Evolutionary conservation across 306 rosid genomes (phyloP).

Genomic region (Cicer arietinum): DNA sequence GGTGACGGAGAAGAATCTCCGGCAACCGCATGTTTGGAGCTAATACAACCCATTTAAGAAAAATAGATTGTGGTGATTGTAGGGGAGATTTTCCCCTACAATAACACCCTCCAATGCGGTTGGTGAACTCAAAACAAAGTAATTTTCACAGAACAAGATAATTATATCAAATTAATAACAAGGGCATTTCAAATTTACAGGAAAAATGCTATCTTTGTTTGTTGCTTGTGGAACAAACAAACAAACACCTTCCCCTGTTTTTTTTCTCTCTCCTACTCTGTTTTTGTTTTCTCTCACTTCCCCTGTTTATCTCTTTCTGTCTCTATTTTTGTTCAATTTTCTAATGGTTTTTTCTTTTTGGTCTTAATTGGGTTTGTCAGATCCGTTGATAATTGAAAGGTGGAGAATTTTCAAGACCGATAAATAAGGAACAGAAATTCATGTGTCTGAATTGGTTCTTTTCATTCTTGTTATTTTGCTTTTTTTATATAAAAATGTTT

Average conservation of each 20-base stretch:
- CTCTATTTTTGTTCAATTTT: slow-evolving; percentile 5
- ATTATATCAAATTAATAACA: slow-evolving; percentile 35
- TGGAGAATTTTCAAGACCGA: slow-evolving; percentile 49
- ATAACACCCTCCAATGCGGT: slow-evolving; percentile 53
- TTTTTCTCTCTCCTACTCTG: slow-evolving; percentile 31
- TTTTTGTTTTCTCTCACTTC: slow-evolving; percentile 19
- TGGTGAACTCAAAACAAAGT: slow-evolving; percentile 13
- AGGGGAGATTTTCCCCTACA: slow-evolving; percentile 59
- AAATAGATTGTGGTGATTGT: slow-evolving; percentile 52
- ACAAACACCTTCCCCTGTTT: slow-evolving; percentile 2
- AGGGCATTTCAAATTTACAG: slow-evolving; percentile 26
- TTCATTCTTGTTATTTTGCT: not conserved
- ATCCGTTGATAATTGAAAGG: slow-evolving; percentile 49
- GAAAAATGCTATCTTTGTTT: slow-evolving; percentile 10
- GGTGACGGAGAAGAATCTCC: slow-evolving; percentile 14
- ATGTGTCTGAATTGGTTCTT: slow-evolving; percentile 61
- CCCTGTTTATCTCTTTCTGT: slow-evolving; percentile 35
- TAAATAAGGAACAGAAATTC: slow-evolving; percentile 55
- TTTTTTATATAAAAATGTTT: not conserved
- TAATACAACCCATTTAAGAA: slow-evolving; percentile 88
- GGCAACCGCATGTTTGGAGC: slow-evolving; percentile 60
- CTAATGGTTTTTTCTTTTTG: not conserved
- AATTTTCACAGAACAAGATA: slow-evolving; percentile 15
- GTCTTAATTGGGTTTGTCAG: slow-evolving; percentile 47
- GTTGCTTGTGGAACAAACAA: slow-evolving; percentile 19